Evolutionary conservation across 106 monocot species (phyloP).

Genomic region (Alisma plantagoaquatica): DNA sequence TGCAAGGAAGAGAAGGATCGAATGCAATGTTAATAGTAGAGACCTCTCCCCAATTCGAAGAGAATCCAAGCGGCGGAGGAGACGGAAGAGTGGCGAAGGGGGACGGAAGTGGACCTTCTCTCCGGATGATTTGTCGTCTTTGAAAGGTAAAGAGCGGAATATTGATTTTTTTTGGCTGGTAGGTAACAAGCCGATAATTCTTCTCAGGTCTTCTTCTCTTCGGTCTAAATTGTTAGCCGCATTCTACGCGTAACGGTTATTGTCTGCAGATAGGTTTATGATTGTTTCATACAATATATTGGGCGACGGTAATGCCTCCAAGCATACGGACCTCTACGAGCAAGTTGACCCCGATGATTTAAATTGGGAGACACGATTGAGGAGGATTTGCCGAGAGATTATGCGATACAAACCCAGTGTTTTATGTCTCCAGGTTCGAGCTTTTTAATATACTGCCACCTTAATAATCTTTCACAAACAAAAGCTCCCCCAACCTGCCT

Average conservation of each 20-base stretch:
- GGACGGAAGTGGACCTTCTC: constrained; percentile 23
- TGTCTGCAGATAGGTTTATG: constrained; percentile 38
- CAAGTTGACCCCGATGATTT: constrained; percentile 24
- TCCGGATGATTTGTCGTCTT: constrained; percentile 20
- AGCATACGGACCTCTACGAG: constrained; percentile 36
- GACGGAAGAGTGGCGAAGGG: background rate
- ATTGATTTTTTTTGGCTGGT: background rate
- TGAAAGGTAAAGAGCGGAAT: constrained; percentile 23
- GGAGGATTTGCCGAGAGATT: constrained; percentile 34
- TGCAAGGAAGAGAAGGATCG: too few species aligned
- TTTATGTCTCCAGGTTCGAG: constrained; percentile 48
- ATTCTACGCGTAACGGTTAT: background rate
- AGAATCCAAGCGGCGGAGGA: constrained; percentile 13
- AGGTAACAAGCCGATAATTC: background rate
- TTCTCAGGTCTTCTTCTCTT: background rate
- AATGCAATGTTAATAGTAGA: too few species aligned
- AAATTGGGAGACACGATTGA: constrained; percentile 36
- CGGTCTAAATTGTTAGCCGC: background rate
- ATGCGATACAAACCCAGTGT: constrained; percentile 29
- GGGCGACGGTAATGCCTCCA: constrained; percentile 41
- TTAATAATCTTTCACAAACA: too few species aligned
- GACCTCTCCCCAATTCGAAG: too few species aligned
- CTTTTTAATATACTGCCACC: too few species aligned
- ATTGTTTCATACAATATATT: constrained; percentile 54
- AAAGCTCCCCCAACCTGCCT: too few species aligned